Evolutionary conservation across 2,329 filamentous ascomycete genomes (phyloP), one percentile per base, ranked within the genome.

Genomic region (Calycina herbarum): DNA sequence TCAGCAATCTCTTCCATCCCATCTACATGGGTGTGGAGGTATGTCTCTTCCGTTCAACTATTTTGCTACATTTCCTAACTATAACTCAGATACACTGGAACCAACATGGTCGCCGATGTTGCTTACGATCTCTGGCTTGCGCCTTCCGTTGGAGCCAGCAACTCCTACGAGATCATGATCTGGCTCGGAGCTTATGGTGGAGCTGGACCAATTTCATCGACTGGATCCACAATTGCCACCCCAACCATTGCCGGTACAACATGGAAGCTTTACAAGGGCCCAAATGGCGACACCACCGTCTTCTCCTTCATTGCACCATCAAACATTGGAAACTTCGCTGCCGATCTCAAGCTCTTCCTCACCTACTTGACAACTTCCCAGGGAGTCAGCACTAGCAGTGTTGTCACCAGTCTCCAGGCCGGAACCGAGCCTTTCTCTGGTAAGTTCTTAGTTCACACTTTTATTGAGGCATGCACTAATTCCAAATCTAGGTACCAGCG

Each of bases 121-220:
- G 79, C 85, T 5, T 89, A 87, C 71, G 85, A 88, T 73, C 76
- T 89, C 61, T 89, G 89, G 77, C 86, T 86, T 20, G 78, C 79
- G 3, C 72, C 76, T 27, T 79, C 82, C 56, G 78, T 79, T 29
- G 79, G 80, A 20, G 64, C 61, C 7, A 38, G 31, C 15, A 61
- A 63, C n/a, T 79, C 84, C 69, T 88, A 85, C 72, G 87, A 89
- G 76, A 79, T 89, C 71, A 89, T 89, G 87, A 81, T 89, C 70
- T 89, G 87, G 86, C 77, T 86, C 40, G 81, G 78, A 4, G 83
- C 83, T 40, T 76, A 86, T 54, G 85, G 83, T 24, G 82, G 82
- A 61, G 84, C 83, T 1, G 84, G 85, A 2, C 84, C 85, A 33
- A 86, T 88, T 71, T 82, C 80, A 60, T 75, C 77, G 65, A 82